Conservation (phyloP, 2,329 filamentous ascomycete species). For the Fusarium protoensiforme region DNA sequence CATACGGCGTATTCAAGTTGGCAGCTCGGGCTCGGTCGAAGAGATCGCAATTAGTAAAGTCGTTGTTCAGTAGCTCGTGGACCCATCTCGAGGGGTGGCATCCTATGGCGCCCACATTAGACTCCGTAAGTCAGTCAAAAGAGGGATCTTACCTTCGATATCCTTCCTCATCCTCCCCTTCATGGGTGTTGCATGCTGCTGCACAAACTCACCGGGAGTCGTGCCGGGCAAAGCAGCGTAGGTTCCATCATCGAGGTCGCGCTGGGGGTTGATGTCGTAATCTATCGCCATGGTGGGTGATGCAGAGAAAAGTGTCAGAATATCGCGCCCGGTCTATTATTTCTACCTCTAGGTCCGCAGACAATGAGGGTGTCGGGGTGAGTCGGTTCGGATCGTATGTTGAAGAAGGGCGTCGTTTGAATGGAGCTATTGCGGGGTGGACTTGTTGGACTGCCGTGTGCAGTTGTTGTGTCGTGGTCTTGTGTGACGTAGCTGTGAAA, state of each 20-base stretch:
- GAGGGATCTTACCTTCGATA: constrained; percentile 40
- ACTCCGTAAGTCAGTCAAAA: neutral
- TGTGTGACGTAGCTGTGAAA: neutral
- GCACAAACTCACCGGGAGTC: constrained; percentile 40
- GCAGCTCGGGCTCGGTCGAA: constrained; percentile 48
- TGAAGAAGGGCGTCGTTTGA: constrained; percentile 10
- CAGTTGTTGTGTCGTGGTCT: neutral
- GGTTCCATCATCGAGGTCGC: constrained; percentile 40
- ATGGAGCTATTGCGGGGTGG: constrained; percentile 29
- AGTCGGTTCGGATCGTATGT: constrained; percentile 5
- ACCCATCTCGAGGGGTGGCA: constrained; percentile 56
- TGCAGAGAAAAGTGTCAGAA: neutral
- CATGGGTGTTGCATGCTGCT: constrained; percentile 46
- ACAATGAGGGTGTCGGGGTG: neutral
- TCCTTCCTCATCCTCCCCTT: constrained; percentile 46
- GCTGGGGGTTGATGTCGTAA: constrained; percentile 44
- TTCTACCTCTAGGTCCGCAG: neutral
- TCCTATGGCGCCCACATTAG: constrained; percentile 40
- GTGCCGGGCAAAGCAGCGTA: constrained; percentile 50
- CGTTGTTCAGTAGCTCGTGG: constrained; percentile 53
- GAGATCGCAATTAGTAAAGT: constrained; percentile 50
- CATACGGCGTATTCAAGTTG: constrained; percentile 44
- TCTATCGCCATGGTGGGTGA: constrained; percentile 39
- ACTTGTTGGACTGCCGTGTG: neutral
- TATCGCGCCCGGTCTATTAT: neutral